These are phyloP conservation scores for Kalanchoe fedtschenkoi DNA, from an alignment of 164 flowering plant genomes.

Conservation along the genomic window DNA sequence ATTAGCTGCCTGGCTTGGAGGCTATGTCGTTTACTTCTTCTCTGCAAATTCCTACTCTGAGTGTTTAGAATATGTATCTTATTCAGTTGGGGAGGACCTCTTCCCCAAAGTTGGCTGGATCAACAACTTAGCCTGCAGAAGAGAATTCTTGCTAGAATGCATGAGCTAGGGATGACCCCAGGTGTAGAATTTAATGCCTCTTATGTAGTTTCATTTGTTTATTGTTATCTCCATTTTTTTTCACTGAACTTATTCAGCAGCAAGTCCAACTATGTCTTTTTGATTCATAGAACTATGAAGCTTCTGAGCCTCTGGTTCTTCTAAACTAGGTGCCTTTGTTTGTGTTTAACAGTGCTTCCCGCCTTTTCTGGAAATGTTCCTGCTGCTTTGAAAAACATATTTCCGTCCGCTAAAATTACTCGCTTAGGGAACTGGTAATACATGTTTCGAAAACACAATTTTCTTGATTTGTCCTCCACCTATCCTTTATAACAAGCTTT, in stretches of 20 bases:
- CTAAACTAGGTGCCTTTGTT: not conserved
- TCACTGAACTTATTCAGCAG: not conserved
- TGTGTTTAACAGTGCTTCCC: constrained; percentile 48
- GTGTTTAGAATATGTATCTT: not conserved
- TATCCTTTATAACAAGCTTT: no score
- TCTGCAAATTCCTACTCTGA: not conserved
- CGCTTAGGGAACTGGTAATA: constrained; percentile 68
- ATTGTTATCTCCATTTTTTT: not conserved
- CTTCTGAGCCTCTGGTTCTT: not conserved
- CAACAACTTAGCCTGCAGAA: constrained; percentile 56
- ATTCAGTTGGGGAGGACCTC: constrained; percentile 78
- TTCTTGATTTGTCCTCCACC: not conserved
- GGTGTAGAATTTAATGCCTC: constrained; percentile 23
- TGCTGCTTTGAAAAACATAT: constrained; percentile 41
- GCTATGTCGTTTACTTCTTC: not conserved
- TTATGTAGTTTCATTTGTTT: not conserved
- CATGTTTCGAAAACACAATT: not conserved
- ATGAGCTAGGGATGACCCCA: constrained; percentile 77
- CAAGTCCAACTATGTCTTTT: not conserved
- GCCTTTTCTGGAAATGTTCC: constrained; percentile 83
- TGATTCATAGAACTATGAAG: not conserved
- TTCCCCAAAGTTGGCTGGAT: constrained; percentile 70
- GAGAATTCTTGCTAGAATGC: constrained; percentile 62
- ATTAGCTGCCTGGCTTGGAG: not conserved
- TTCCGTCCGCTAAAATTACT: constrained; percentile 61